phyloP scores from a whole-genome alignment of 257 asterid species.

The Orobanche coerulescens region DNA sequence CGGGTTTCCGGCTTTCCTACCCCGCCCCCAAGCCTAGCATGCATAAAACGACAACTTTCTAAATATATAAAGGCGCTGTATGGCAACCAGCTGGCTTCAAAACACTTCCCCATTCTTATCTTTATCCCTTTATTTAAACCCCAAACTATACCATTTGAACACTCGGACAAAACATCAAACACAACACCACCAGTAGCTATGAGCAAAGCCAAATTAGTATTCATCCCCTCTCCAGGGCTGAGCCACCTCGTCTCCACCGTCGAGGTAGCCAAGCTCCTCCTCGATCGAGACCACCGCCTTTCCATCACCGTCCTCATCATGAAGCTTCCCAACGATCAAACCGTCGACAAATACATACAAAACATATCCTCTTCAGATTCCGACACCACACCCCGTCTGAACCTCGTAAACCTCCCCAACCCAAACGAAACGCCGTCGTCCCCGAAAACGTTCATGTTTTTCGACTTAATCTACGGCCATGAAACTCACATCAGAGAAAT shows the following conservation, averaged over 20 bases:
- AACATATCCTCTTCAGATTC: conserved; percentile 15
- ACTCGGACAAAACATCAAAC: neutral
- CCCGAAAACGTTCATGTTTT: neutral
- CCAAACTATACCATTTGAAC: neutral
- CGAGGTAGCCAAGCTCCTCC: conserved; percentile 49
- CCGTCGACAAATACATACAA: conserved; percentile 13
- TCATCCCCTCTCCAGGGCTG: conserved; percentile 55
- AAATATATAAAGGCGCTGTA: too few species aligned
- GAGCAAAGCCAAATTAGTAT: conserved; percentile 33
- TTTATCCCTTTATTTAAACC: neutral
- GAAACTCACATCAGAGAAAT: conserved; percentile 18
- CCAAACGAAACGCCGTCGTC: neutral
- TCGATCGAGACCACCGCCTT: conserved; percentile 29
- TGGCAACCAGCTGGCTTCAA: neutral
- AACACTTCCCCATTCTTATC: too few species aligned
- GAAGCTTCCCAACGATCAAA: conserved; percentile 24
- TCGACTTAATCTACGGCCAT: conserved; percentile 26
- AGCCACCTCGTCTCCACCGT: conserved; percentile 54
- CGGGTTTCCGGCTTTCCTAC: too few species aligned
- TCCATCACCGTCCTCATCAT: conserved; percentile 39
- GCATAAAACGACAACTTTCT: neutral
- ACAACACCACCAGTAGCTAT: neutral
- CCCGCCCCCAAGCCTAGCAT: neutral
- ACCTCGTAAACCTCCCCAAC: conserved; percentile 23
- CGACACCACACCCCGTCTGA: conserved; percentile 10